These are phyloP conservation scores for Fusarium metavorans DNA, from an alignment of 2,329 filamentous ascomycete genomes.

Conservation along the genomic window DNA sequence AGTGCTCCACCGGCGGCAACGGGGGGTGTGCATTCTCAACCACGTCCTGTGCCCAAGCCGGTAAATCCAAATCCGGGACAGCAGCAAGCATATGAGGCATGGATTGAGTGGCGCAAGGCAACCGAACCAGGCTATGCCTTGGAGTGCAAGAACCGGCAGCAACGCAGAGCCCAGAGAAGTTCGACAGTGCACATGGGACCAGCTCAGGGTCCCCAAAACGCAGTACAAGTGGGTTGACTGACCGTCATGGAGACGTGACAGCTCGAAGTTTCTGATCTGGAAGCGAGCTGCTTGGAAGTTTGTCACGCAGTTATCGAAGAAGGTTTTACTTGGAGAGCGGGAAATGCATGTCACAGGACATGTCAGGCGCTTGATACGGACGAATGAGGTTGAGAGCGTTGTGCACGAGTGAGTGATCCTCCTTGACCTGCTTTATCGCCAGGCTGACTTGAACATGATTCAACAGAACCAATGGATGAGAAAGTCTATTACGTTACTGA, in stretches of 20 bases:
- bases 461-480: neutral
- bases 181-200: neutral
- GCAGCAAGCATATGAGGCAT: slow-evolving; percentile 62
- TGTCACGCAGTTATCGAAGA: neutral
- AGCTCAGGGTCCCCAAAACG: neutral
- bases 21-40: neutral
- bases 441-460: neutral
- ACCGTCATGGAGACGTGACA: neutral
- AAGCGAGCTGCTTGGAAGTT: neutral
- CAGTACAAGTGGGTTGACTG: neutral
- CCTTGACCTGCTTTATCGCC: neutral
- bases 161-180: slow-evolving; percentile 50
- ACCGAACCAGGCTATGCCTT: slow-evolving; percentile 61
- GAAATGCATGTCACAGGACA: neutral
- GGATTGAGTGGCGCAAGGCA: slow-evolving; percentile 62
- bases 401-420: neutral
- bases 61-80: slow-evolving; percentile 53
- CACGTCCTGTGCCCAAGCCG: slow-evolving; percentile 54
- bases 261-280: neutral
- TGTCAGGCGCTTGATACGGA: neutral
- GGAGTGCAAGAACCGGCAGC: slow-evolving; percentile 59
- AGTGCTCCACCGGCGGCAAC: slow-evolving; percentile 5
- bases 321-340: neutral
- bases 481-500: neutral
- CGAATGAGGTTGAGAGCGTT: neutral